These are phyloP conservation scores for Fusarium redolens DNA, from an alignment of 2,329 filamentous ascomycete species.

Conservation along the genomic window DNA sequence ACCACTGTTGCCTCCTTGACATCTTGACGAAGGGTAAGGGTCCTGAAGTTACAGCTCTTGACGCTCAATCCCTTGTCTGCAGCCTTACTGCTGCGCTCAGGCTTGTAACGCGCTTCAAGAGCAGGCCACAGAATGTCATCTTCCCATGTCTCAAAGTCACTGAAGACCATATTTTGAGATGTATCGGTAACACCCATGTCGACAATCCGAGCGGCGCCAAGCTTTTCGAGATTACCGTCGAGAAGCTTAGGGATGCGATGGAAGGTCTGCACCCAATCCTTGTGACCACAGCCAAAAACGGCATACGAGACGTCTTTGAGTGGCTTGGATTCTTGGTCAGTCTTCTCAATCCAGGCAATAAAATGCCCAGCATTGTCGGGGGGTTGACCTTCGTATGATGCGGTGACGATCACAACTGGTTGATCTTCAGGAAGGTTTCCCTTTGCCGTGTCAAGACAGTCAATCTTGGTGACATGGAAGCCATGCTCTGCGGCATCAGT, in stretches of 20 bases:
- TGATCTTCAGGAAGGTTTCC: slow-evolving; percentile 68
- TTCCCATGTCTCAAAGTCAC: slow-evolving; percentile 74
- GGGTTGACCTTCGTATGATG: slow-evolving; percentile 79
- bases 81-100: too few species aligned
- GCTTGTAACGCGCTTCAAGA: slow-evolving; percentile 57
- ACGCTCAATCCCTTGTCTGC: slow-evolving; percentile 2
- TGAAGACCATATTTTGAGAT: slow-evolving; percentile 71
- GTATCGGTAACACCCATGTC: slow-evolving; percentile 68
- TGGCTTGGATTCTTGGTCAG: slow-evolving; percentile 55
- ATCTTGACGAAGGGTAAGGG: slow-evolving; percentile 28
- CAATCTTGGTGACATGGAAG: slow-evolving; percentile 62
- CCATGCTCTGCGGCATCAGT: slow-evolving; percentile 68
- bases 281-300: slow-evolving; percentile 74
- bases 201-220: slow-evolving; percentile 49
- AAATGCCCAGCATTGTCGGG: slow-evolving; percentile 78
- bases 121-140: slow-evolving; percentile 64
- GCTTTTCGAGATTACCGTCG: slow-evolving; percentile 60
- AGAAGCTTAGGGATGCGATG: slow-evolving; percentile 73
- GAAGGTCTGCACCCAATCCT: slow-evolving; percentile 71
- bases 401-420: slow-evolving; percentile 74
- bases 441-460: slow-evolving; percentile 70
- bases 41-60: slow-evolving; percentile 16
- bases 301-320: slow-evolving; percentile 70
- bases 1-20: slow-evolving; percentile 32
- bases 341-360: slow-evolving; percentile 69